Percentiles rank a stretch among this genome's conserved stretches.
These are phyloP conservation scores for Fusarium circinatum DNA, from an alignment of 2,329 filamentous ascomycete species.

Conservation along the genomic window DNA sequence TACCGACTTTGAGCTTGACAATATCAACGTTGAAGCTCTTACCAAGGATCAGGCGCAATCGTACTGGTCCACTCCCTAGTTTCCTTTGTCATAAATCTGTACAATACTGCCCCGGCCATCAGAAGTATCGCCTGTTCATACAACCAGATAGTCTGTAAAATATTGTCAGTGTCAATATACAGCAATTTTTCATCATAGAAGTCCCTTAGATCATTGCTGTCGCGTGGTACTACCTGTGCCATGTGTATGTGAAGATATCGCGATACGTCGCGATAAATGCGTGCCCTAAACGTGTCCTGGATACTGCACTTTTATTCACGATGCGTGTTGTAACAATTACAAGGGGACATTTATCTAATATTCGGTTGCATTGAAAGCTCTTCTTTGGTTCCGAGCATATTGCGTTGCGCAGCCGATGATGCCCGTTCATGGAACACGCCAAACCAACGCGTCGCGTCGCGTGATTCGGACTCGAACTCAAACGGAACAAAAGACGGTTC, in stretches of 20 bases:
- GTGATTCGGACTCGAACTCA: background rate
- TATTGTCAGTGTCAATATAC: background rate
- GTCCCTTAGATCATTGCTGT: too few species aligned
- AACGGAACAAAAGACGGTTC: background rate
- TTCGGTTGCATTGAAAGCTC: rapidly evolving
- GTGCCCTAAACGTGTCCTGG: rapidly evolving
- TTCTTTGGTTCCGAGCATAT: too few species aligned
- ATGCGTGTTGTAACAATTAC: rapidly evolving
- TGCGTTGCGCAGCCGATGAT: rapidly evolving
- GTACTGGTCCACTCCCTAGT: conserved; percentile 22
- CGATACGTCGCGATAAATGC: background rate
- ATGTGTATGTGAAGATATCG: too few species aligned
- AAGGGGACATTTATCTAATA: background rate
- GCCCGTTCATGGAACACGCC: too few species aligned
- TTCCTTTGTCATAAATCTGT: background rate
- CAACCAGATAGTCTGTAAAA: background rate
- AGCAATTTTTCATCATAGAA: too few species aligned
- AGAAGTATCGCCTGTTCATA: background rate
- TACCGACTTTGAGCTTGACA: conserved; percentile 15
- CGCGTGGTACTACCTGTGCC: too few species aligned
- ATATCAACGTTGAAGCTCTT: conserved; percentile 20
- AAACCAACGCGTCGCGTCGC: background rate
- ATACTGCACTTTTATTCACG: background rate
- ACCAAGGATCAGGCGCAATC: conserved; percentile 24
- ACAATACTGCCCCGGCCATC: background rate